Evolutionary conservation across 2,329 filamentous ascomycete species (phyloP), one percentile per base, ranked within the genome.

Genomic region (Tolypocladium ovalisporum): DNA sequence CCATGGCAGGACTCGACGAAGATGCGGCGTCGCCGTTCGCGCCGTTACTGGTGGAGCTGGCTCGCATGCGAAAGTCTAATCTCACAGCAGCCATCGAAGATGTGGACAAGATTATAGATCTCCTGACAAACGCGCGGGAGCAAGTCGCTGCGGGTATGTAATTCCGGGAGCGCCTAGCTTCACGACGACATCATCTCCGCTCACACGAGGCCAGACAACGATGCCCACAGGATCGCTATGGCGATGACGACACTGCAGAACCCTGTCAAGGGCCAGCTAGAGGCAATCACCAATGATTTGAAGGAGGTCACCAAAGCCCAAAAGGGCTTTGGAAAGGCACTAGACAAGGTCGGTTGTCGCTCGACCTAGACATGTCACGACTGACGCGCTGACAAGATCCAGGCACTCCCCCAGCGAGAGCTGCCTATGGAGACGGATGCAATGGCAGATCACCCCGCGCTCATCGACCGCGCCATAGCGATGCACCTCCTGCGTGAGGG

Each of bases 401-500:
- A 74, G 71, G 73, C 72, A 22, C 60, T 72, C 7, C 78, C 76
- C 5, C 65, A 71, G 12, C 83, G 85, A 17, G 77, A 88, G 17
- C 84, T 93, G 0, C 88, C 86, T 17, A 88, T 85, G 66, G 88
- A 92, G 58, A 86, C 90, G 65, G 90, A 96, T 71, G 87, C 86
- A 37, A 84, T 97, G 71, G 85, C 84, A 1, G 82, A 86, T 24
- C 85, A 95, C 62, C 81, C 88, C 4, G 78, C 81, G 19, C 79
- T 97, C 15, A 90, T 97, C 68, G 95, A 97, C 73, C 85, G 92
- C 57, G 93, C 94, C 8, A 95, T 99, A 64, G 89, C 89, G 12
- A 97, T 97, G 91, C 94, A 99, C 68, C 81, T 99, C 27, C 81
- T 99, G 42, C 89, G 94, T 44, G 93, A 97, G 74, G 94, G 94